These are phyloP conservation scores for Cercophora samala DNA, from an alignment of 495 filamentous ascomycete species.

Conservation along the genomic window DNA sequence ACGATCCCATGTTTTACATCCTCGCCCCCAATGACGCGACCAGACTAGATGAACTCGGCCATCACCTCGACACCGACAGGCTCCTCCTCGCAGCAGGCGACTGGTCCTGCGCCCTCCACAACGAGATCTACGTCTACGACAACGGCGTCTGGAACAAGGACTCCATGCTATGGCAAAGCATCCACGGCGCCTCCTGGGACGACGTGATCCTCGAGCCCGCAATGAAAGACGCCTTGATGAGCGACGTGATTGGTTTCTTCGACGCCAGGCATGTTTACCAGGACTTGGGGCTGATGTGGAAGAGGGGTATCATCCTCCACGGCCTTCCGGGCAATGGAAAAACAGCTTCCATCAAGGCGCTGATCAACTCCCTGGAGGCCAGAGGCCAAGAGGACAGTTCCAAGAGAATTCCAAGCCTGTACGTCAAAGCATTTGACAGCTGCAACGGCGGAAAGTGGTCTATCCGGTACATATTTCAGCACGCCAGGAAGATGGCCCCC, in stretches of 20 bases:
- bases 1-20: constrained; percentile 39
- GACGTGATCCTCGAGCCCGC: constrained; percentile 55
- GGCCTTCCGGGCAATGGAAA: constrained; percentile 57
- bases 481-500: constrained; percentile 43
- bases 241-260: constrained; percentile 57
- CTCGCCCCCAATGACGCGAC: constrained; percentile 29
- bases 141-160: constrained; percentile 52
- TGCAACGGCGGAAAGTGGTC: constrained; percentile 35
- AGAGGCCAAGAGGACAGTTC: constrained; percentile 19
- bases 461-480: constrained; percentile 43
- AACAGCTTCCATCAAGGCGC: constrained; percentile 57
- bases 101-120: constrained; percentile 46
- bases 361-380: constrained; percentile 48
- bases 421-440: constrained; percentile 51
- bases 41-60: not conserved
- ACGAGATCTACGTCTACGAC: constrained; percentile 60
- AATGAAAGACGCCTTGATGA: constrained; percentile 51
- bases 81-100: constrained; percentile 45
- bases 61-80: constrained; percentile 38
- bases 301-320: constrained; percentile 50
- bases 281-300: constrained; percentile 56
- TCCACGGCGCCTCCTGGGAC: constrained; percentile 55
- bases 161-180: constrained; percentile 47
- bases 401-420: constrained; percentile 46
- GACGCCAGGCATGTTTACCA: constrained; percentile 46